A percentile compares a stretch with the other conserved stretches of the same genome.
These are phyloP conservation scores for Colletotrichum sp. DNA, from an alignment of 2,329 filamentous ascomycete genomes.

Conservation along the genomic window DNA sequence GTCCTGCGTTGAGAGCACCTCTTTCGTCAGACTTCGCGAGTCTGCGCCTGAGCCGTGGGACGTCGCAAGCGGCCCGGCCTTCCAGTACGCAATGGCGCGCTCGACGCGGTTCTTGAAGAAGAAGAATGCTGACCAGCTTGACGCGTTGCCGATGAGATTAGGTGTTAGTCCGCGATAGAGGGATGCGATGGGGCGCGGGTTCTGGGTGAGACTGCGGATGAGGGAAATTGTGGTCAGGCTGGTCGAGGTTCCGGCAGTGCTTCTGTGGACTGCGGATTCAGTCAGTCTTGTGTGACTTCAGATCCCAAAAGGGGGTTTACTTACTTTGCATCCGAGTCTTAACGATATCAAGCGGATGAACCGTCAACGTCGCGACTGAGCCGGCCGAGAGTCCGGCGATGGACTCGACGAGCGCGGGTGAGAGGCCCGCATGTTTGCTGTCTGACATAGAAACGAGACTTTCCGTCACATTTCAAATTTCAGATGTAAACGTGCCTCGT, in stretches of 20 bases:
- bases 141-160: slow-evolving; percentile 89
- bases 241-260: slow-evolving; percentile 39
- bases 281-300: background rate
- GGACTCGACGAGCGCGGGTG: slow-evolving; percentile 83
- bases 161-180: slow-evolving; percentile 91
- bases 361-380: slow-evolving; percentile 81
- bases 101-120: slow-evolving; percentile 70
- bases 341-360: slow-evolving; percentile 93
- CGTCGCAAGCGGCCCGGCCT: slow-evolving; percentile 23
- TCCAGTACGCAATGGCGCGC: slow-evolving; percentile 43
- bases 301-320: slow-evolving; percentile 26
- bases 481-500: background rate
- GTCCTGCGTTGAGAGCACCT: slow-evolving; percentile 65
- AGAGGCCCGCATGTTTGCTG: slow-evolving; percentile 62
- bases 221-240: slow-evolving; percentile 56
- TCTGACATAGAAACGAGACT: slow-evolving; percentile 48
- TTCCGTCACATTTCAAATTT: slow-evolving; percentile 10
- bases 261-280: slow-evolving; percentile 54
- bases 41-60: slow-evolving; percentile 12
- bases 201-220: slow-evolving; percentile 52
- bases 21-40: slow-evolving; percentile 27
- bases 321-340: slow-evolving; percentile 94
- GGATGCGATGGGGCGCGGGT: slow-evolving; percentile 65
- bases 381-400: slow-evolving; percentile 91
- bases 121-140: slow-evolving; percentile 93